These are phyloP conservation scores for Talaromyces sp. DNA, from an alignment of 2,329 filamentous ascomycete genomes.

Conservation along the genomic window DNA sequence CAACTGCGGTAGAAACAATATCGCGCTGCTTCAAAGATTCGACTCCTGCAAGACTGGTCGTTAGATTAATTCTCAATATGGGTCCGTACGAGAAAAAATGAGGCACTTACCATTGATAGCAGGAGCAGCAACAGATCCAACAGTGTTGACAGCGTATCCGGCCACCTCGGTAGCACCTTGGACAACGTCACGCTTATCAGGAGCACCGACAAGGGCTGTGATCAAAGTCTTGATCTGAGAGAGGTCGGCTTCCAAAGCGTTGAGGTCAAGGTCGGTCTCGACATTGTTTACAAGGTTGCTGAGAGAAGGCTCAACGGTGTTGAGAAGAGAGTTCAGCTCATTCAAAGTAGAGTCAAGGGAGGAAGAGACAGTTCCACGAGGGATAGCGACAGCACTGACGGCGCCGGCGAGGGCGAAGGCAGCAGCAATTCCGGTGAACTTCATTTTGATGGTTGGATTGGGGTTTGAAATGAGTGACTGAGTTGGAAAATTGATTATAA, in stretches of 20 bases:
- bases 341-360: conserved; percentile 22
- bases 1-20: conserved; percentile 4
- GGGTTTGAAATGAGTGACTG: conserved; percentile 26
- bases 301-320: conserved; percentile 14
- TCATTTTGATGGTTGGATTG: conserved; percentile 30
- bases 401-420: conserved; percentile 32
- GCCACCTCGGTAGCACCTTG: conserved; percentile 1
- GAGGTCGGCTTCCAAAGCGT: conserved; percentile 16
- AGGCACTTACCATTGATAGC: conserved; percentile 3
- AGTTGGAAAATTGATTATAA: background rate
- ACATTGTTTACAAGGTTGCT: background rate
- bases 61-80: background rate
- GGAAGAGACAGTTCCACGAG: conserved; percentile 23
- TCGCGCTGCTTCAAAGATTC: conserved; percentile 11
- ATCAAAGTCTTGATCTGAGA: conserved; percentile 20
- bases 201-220: background rate
- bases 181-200: conserved; percentile 16
- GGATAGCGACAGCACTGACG: conserved; percentile 31
- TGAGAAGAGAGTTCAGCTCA: conserved; percentile 17
- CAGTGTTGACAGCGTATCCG: conserved; percentile 9
- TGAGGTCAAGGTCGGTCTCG: conserved; percentile 7
- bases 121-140: background rate
- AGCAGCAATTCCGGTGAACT: conserved; percentile 35
- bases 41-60: background rate
- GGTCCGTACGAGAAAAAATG: background rate